Evolutionary conservation across 371 early-diverging fungal genomes (phyloP), one percentile per base, ranked within the genome.

Genomic region (Mucor indicus): DNA sequence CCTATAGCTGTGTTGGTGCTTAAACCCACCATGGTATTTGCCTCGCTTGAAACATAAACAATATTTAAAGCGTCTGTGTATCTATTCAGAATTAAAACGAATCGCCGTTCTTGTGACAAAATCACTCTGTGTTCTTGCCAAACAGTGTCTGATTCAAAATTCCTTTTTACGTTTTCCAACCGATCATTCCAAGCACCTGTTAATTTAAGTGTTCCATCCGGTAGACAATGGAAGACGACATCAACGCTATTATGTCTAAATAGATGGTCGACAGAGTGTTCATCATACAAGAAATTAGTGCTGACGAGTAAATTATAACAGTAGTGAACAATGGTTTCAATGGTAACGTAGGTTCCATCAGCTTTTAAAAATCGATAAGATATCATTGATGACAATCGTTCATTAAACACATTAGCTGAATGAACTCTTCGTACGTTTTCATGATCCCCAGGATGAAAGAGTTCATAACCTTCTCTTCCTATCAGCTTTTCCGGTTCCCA

Each of bases 401-500:
- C 72, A 27, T 77, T 72, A 27, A 59, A 53, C 3, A 79, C 67
- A 44, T 68, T 69, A 12, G 71, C 62, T 22, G 55, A 24, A 46
- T 81, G 78, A 0, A 72, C 60, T 15, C 57, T 60, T 38, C 62
- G 55, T 23, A 75, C 46, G 13, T 64, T 44, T 0, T 31, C 22
- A 13, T 65, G 52, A 45, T 81, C 78, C 30, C 59, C 69, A 15
- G 67, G 63, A 53, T 77, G 75, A 33, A 76, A 62, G 11, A 66
- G 48, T 10, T 63, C 57, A 53, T 79, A 83, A 2, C 57, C 72
- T 10, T 55, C 53, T 32, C 45, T 49, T 15, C 81, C 80, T 10
- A 75, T 59, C 17, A 83, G 23, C 36, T 83, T 80, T 22, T 75
- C 64, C 6, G 77, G 75, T 13, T 63, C 58, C 48, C 64, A 81